A percentile compares a stretch with the other conserved stretches of the same genome.
Conservation (phyloP, 306 rosid species). For the Neltuma alba region DNA sequence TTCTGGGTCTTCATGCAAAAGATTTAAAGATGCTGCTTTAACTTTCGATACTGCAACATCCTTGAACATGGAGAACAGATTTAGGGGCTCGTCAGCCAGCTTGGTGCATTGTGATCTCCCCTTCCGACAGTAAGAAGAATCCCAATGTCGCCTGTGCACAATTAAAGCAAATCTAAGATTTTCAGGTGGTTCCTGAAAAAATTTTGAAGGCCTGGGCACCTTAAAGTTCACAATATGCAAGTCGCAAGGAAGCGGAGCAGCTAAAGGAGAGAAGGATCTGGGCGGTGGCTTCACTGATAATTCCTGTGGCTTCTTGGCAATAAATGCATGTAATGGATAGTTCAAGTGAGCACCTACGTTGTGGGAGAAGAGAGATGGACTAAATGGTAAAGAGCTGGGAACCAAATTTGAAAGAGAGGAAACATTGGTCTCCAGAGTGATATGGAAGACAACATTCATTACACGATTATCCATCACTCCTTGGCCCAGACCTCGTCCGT, state of each 20-base stretch:
- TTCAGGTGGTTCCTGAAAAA: slow-evolving; percentile 59
- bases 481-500: slow-evolving; percentile 98
- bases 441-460: slow-evolving; percentile 85
- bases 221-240: slow-evolving; percentile 91
- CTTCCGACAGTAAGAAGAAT: slow-evolving; percentile 80
- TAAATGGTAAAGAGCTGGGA: slow-evolving; percentile 57
- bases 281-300: slow-evolving; percentile 62
- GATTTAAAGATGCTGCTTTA: slow-evolving; percentile 81
- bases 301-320: slow-evolving; percentile 72
- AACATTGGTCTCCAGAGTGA: slow-evolving; percentile 67
- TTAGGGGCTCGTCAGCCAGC: slow-evolving; percentile 63
- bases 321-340: slow-evolving; percentile 83
- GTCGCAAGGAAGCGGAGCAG: slow-evolving; percentile 86
- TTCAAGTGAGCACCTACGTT: slow-evolving; percentile 70
- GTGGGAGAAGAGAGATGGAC: slow-evolving; percentile 92
- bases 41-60: slow-evolving; percentile 58
- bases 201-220: slow-evolving; percentile 80
- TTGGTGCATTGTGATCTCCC: slow-evolving; percentile 82
- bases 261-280: slow-evolving; percentile 78
- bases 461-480: slow-evolving; percentile 95
- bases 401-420: slow-evolving; percentile 57
- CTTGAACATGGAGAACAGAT: slow-evolving; percentile 71
- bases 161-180: slow-evolving; percentile 66
- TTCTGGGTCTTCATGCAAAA: slow-evolving; percentile 82
- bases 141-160: slow-evolving; percentile 80